These are phyloP conservation scores for Magnolia officinalis DNA, from an alignment of 164 flowering plant species.

Conservation along the genomic window DNA sequence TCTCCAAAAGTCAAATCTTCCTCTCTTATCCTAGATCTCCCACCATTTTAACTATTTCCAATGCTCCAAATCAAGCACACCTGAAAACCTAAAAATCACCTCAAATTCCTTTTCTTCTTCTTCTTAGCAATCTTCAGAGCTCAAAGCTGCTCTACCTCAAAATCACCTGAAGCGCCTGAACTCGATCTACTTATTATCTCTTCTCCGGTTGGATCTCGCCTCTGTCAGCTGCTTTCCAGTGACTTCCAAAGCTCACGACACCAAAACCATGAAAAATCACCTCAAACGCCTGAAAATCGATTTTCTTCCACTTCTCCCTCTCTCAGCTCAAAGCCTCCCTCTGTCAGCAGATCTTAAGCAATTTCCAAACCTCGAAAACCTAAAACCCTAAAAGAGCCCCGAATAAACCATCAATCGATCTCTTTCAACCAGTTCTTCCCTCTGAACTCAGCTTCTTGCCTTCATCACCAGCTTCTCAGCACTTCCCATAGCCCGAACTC, in stretches of 20 bases:
- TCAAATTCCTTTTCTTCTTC: not conserved
- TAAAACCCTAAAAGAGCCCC: not conserved
- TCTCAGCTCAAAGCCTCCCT: not conserved
- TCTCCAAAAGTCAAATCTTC: not conserved
- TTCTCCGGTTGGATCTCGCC: not conserved
- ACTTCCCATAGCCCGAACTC: not conserved
- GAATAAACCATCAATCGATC: no score
- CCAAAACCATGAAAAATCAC: not conserved
- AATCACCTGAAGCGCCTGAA: not conserved
- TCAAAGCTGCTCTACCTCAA: not conserved
- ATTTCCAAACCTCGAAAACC: not conserved
- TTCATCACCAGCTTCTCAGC: not conserved
- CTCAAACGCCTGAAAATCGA: not conserved
- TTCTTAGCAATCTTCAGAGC: not conserved
- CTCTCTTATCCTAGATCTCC: not conserved
- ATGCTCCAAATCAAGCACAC: not conserved
- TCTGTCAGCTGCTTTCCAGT: not conserved
- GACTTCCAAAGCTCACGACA: not conserved
- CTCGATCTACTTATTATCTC: not conserved
- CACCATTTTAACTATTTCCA: not conserved
- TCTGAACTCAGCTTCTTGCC: not conserved
- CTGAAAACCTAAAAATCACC: not conserved
- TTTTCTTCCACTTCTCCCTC: not conserved
- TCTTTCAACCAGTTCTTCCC: not conserved
- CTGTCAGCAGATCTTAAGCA: not conserved